Conservation (phyloP, 192 early-diverging fungal genomes). For the Entophlyctis luteolus region DNA sequence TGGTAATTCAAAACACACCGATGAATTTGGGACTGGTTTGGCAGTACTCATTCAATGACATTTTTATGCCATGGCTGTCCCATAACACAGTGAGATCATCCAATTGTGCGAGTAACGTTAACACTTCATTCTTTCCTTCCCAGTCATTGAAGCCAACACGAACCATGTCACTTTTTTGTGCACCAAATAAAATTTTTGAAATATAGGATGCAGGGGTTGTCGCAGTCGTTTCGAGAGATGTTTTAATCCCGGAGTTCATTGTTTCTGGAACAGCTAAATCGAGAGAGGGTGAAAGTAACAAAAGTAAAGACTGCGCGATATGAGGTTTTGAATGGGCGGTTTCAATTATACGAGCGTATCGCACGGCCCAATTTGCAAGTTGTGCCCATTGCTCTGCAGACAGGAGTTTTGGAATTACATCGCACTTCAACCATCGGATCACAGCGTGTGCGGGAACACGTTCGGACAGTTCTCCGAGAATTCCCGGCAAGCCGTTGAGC, state of each 20-base stretch:
- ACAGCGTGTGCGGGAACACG: conserved; percentile 28
- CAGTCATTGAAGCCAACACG: conserved; percentile 28
- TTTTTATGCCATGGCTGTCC: conserved; percentile 40
- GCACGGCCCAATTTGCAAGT: conserved; percentile 52
- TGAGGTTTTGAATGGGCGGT: conserved; percentile 31
- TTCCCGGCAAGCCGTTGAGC: conserved; percentile 35
- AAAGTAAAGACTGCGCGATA: conserved; percentile 44
- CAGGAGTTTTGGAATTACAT: conserved; percentile 48
- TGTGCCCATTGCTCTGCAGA: conserved; percentile 4
- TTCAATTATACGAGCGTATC: conserved; percentile 50
- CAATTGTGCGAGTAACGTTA: conserved; percentile 46
- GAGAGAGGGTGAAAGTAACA: conserved; percentile 33
- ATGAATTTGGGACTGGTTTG: conserved; percentile 40
- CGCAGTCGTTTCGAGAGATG: conserved; percentile 14
- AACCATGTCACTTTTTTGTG: conserved; percentile 19
- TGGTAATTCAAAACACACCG: conserved; percentile 20
- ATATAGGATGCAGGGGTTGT: conserved; percentile 34
- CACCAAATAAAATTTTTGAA: conserved; percentile 20
- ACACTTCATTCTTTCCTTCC: conserved; percentile 21
- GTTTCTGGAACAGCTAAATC: not conserved
- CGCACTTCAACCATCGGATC: conserved; percentile 48
- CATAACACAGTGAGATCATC: conserved; percentile 55
- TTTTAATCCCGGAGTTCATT: not conserved
- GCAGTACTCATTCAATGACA: conserved; percentile 52
- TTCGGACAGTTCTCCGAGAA: conserved; percentile 47